Percentiles rank a stretch among this genome's conserved stretches.
These are phyloP conservation scores for Picea engelmannii DNA, from an alignment of 83 land plant species.

Conservation along the genomic window DNA sequence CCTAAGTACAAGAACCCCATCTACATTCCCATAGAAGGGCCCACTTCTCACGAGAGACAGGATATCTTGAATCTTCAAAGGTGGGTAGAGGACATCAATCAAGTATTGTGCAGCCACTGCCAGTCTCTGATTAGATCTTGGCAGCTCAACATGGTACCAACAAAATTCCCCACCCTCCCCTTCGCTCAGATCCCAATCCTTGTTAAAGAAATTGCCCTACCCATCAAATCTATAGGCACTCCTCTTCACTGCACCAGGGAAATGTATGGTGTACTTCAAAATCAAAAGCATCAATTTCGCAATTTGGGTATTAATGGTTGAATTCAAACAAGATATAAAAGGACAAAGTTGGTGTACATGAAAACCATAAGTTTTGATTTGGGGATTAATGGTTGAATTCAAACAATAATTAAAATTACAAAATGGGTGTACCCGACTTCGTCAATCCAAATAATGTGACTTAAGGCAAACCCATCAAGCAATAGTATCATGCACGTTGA, in stretches of 20 bases:
- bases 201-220: constrained; percentile 52
- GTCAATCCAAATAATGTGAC: too few relatives aligned
- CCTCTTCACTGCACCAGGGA: constrained; percentile 52
- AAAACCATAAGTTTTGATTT: too few relatives aligned
- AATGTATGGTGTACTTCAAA: constrained; percentile 19
- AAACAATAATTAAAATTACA: too few relatives aligned
- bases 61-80: constrained; percentile 89
- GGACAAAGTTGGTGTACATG: too few relatives aligned
- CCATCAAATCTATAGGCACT: constrained; percentile 85
- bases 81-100: constrained; percentile 67
- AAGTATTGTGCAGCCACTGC: constrained; percentile 43
- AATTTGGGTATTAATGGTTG: too few relatives aligned
- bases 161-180: constrained; percentile 47
- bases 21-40: constrained; percentile 41
- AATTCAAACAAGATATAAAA: too few relatives aligned
- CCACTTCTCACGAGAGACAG: constrained; percentile 80
- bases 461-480: too few relatives aligned
- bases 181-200: constrained; percentile 69
- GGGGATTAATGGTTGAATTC: too few relatives aligned
- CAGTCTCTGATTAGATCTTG: constrained; percentile 62
- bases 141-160: constrained; percentile 95
- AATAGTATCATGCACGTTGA: too few relatives aligned
- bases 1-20: constrained; percentile 59
- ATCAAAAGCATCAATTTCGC: too few relatives aligned
- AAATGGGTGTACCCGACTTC: too few relatives aligned